Evolutionary conservation across 176 grass and related monocot species (phyloP).

Genomic region (Musa beccarii): DNA sequence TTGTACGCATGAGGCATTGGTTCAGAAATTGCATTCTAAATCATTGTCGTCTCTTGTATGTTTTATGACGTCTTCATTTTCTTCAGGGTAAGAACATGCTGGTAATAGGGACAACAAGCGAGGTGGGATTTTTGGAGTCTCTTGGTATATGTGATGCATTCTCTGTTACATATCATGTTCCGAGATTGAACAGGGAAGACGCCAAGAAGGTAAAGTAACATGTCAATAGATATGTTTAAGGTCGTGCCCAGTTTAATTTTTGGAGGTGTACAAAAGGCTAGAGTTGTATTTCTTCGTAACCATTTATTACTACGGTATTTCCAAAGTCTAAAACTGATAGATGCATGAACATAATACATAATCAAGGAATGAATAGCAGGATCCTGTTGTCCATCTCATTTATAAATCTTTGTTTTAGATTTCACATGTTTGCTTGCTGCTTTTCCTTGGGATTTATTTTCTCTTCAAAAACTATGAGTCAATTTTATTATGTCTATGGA

Average conservation of each 20-base stretch:
- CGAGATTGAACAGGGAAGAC: constrained; percentile 73
- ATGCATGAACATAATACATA: no score
- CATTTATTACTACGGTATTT: no score
- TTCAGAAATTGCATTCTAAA: not conserved
- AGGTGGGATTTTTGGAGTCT: constrained; percentile 74
- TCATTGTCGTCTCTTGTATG: not conserved
- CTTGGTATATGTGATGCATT: constrained; percentile 92
- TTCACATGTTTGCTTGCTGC: no score
- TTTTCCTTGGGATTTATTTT: no score
- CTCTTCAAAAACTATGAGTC: no score
- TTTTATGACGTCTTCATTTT: constrained; percentile 2
- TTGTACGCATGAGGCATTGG: no score
- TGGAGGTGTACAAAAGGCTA: not conserved
- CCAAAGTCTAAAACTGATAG: no score
- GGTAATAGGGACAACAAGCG: constrained; percentile 77
- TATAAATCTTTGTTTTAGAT: no score
- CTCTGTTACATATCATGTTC: constrained; percentile 83
- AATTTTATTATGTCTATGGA: no score
- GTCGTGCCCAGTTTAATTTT: not conserved
- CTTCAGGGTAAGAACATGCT: constrained; percentile 59
- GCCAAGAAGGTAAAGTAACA: constrained; percentile 62
- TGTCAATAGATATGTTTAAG: not conserved
- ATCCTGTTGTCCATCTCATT: no score
- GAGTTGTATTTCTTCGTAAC: not conserved
- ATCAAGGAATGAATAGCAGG: no score